Evolutionary conservation across 257 asterid species (phyloP).

Genomic region (Paraleonurus japonicus): DNA sequence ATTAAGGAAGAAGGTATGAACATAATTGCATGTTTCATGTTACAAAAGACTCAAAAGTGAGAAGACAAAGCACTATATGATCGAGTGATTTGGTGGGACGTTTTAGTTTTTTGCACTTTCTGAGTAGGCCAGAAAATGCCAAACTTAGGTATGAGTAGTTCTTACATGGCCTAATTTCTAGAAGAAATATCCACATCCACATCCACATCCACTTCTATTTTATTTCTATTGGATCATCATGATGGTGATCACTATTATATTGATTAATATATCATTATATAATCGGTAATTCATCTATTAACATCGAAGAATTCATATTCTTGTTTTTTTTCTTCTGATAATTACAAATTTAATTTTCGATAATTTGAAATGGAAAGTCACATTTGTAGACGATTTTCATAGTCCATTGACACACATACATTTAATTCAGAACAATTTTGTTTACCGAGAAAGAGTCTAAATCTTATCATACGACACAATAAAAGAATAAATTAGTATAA

Average conservation of each 20-base stretch:
- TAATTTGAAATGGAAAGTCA: no score
- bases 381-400: no score
- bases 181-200: constrained; percentile 31
- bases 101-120: constrained; percentile 16
- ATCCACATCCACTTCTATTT: constrained; percentile 28
- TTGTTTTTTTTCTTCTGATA: no score
- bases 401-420: no score
- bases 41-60: constrained; percentile 16
- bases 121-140: constrained; percentile 23
- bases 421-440: no score
- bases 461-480: no score
- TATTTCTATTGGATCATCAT: background rate
- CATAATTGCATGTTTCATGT: constrained; percentile 4
- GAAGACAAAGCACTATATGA: constrained; percentile 9
- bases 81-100: constrained; percentile 19
- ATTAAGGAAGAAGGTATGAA: background rate
- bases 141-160: constrained; percentile 31
- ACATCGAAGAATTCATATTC: no score
- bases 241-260: background rate
- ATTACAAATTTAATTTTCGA: no score
- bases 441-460: no score
- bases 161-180: constrained; percentile 36
- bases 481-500: no score
- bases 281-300: background rate
- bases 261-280: background rate